Evolutionary conservation across 2,329 filamentous ascomycete genomes (phyloP).

Genomic region (Aphanoascus verrucosus): DNA sequence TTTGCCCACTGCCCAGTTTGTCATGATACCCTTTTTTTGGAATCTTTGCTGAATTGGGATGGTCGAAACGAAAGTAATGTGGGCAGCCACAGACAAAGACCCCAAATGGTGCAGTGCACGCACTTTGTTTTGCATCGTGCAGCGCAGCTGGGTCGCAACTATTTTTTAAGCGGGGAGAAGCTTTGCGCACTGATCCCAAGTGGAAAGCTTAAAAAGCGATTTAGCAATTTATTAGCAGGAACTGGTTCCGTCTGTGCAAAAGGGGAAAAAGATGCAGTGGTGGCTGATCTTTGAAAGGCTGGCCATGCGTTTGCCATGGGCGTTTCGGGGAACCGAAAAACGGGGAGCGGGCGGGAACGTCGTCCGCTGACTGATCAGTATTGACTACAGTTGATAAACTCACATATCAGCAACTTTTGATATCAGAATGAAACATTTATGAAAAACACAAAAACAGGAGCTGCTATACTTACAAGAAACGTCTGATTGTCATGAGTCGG

Average conservation of each 20-base stretch:
- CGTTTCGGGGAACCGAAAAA: not conserved
- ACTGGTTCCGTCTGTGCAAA: not conserved
- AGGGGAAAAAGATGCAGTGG: too few species aligned
- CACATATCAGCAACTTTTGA: too few species aligned
- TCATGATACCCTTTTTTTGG: too few species aligned
- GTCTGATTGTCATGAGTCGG: too few species aligned
- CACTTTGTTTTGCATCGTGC: slow-evolving; percentile 2
- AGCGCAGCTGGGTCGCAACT: not conserved
- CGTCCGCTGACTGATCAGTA: not conserved
- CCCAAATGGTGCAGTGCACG: not conserved
- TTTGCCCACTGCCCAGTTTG: too few species aligned
- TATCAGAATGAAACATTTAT: too few species aligned
- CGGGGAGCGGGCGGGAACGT: not conserved
- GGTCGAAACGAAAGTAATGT: not conserved
- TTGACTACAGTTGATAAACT: too few species aligned
- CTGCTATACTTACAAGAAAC: too few species aligned
- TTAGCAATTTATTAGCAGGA: not conserved
- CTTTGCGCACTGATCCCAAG: slow-evolving; percentile 1
- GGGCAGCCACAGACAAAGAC: not conserved
- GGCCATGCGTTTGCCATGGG: not conserved
- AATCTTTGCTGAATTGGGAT: not conserved
- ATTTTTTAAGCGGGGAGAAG: not conserved
- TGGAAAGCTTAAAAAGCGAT: slow-evolving; percentile 2
- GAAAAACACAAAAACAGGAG: too few species aligned
- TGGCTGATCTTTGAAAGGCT: not conserved